Conservation (phyloP, 225 moss, liverwort and hornwort genomes). For the Straminergon stramineum region DNA sequence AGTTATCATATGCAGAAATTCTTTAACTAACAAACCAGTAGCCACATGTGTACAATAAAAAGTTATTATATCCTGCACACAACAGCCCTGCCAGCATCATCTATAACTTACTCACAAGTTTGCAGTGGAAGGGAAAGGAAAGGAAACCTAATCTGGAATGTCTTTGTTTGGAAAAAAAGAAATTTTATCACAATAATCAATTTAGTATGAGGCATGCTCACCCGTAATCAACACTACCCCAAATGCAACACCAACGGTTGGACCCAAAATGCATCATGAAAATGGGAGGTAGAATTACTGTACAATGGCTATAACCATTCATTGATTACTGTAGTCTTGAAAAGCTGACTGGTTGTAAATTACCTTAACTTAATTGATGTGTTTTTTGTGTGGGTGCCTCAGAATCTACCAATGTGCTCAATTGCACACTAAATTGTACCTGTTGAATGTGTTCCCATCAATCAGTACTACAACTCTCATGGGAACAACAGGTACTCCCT, state of each 20-base stretch:
- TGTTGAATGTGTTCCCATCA: too few species aligned
- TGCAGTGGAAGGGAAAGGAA: background rate
- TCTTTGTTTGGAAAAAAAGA: background rate
- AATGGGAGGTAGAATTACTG: background rate
- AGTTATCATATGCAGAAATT: background rate
- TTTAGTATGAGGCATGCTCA: background rate
- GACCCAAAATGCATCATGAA: background rate
- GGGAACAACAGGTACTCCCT: background rate
- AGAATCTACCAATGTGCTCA: background rate
- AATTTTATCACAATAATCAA: background rate
- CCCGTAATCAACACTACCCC: background rate
- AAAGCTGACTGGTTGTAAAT: background rate
- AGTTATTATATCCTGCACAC: background rate
- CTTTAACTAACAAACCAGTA: background rate
- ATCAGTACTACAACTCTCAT: background rate
- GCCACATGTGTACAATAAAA: background rate
- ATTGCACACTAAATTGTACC: background rate
- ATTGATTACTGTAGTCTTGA: background rate
- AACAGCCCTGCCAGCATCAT: background rate
- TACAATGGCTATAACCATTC: background rate
- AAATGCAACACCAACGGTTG: background rate
- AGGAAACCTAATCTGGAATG: too few species aligned
- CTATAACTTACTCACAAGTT: background rate
- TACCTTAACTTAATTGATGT: background rate
- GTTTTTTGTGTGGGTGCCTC: background rate